phyloP scores from a whole-genome alignment of 768 basidiomycete species.

The Calocera viscosa region DNA sequence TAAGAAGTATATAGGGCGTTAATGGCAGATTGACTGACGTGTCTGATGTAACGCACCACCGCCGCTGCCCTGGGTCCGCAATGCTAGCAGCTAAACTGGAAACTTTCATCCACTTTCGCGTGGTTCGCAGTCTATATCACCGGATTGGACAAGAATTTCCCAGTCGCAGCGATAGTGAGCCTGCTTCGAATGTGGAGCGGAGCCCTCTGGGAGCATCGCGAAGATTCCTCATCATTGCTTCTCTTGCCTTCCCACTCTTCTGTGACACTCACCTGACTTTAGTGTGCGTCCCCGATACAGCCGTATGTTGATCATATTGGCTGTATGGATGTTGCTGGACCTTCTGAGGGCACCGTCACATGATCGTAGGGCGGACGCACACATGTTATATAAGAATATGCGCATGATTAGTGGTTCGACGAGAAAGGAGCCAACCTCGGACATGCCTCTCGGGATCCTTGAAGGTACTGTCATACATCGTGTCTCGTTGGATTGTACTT shows the following conservation, averaged over 20 bases:
- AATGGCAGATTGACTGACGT: no score
- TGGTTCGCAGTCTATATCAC: neutral
- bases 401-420: neutral
- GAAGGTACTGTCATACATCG: neutral
- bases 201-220: neutral
- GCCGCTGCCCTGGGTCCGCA: no score
- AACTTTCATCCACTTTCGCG: neutral
- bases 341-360: no score
- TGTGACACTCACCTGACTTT: no score
- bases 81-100: neutral
- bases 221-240: no score
- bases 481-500: neutral
- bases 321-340: no score
- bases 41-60: no score
- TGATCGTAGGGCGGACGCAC: no score
- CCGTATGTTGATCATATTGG: no score
- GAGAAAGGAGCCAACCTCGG: neutral
- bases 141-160: neutral
- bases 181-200: neutral
- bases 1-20: no score
- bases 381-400: neutral
- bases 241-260: no score
- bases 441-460: neutral
- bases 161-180: neutral
- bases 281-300: no score